Base-by-base conservation (phyloP, 1,139 yeast species). In the Sugiyamaella castrensis region DNA sequence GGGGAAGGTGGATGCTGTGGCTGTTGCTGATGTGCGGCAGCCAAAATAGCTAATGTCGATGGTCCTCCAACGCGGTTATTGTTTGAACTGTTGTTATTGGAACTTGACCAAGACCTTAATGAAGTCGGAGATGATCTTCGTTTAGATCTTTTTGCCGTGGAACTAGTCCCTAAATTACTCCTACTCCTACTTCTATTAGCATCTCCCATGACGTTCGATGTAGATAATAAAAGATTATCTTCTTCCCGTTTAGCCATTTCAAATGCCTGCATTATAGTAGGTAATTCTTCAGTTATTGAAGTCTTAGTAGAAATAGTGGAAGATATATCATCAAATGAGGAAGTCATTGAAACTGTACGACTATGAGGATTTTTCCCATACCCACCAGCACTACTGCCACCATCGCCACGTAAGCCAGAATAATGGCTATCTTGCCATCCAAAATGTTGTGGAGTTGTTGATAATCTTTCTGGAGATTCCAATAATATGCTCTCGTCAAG, bases 251-350 rank as follows among this genome's bases (percentile, higher is more conserved):
- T 55, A 16, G 61, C 65, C 15, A 50, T 37, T 32, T 62, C 64
- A 47, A 64, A 64, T 6, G 66, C 67, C 16, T 55, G 59, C 57
- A 64, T 40, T 48, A 64, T 50, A 11, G 53, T 47, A 8, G 66
- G 65, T 26, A 63, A 46, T 31, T 62, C 68, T 9, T 63, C 67
- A 1, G 63, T 51, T 8, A 63, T 54, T 10, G 63, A 53, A 1
- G 63, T 53, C 30, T 46, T 51, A 2, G 56, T 48, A 12, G 60
- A 40, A 7, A 45, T 46, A 7, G 52, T 43, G 11, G 56, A 47
- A 15, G 49, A 39, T 4, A 50, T 12, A 43, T 46, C 35, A 46
- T 41, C 34, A 35, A 37, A 36, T 31, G 58, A 54, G 10, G 53
- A 50, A 43, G 56, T 46, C 8, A 52, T 41, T 10, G 62, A 53